Conservation (phyloP, 2,329 filamentous ascomycete species). For the Chrysosporium keratinophilum region DNA sequence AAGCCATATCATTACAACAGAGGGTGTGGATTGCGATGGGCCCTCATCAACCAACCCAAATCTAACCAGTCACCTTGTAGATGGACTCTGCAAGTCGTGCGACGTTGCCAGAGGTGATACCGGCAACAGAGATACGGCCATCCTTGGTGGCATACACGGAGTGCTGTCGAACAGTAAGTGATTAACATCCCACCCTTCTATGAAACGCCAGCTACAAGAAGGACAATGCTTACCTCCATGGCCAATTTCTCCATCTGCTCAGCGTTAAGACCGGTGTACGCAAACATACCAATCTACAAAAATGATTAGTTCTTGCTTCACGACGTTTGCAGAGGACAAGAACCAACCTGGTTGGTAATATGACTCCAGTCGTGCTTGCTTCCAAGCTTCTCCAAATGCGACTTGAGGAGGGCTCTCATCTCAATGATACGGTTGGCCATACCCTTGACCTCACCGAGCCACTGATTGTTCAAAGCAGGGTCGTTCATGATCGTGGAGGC, state of each 20-base stretch:
- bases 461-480: slow-evolving; percentile 75
- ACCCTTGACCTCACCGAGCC: slow-evolving; percentile 91
- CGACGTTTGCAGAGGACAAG: not conserved
- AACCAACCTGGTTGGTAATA: slow-evolving; percentile 69
- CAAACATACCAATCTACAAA: slow-evolving; percentile 88
- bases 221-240: slow-evolving; percentile 54
- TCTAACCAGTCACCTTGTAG: slow-evolving; percentile 42
- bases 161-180: slow-evolving; percentile 42
- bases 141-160: slow-evolving; percentile 92
- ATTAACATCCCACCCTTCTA: not conserved
- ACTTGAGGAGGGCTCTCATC: slow-evolving; percentile 90
- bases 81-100: slow-evolving; percentile 42
- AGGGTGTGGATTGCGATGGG: not conserved
- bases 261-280: slow-evolving; percentile 84
- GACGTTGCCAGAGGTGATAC: slow-evolving; percentile 42
- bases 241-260: slow-evolving; percentile 87
- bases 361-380: slow-evolving; percentile 98
- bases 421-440: slow-evolving; percentile 99
- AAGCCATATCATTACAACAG: not conserved
- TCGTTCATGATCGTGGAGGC: slow-evolving; percentile 86
- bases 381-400: slow-evolving; percentile 87
- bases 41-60: not conserved
- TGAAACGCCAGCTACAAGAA: not conserved
- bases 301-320: not conserved
- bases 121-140: slow-evolving; percentile 43